A percentile compares a stretch with the other conserved stretches of the same genome.
Conservation (phyloP, 495 filamentous ascomycete species). For the Aspergillus ostianus region DNA sequence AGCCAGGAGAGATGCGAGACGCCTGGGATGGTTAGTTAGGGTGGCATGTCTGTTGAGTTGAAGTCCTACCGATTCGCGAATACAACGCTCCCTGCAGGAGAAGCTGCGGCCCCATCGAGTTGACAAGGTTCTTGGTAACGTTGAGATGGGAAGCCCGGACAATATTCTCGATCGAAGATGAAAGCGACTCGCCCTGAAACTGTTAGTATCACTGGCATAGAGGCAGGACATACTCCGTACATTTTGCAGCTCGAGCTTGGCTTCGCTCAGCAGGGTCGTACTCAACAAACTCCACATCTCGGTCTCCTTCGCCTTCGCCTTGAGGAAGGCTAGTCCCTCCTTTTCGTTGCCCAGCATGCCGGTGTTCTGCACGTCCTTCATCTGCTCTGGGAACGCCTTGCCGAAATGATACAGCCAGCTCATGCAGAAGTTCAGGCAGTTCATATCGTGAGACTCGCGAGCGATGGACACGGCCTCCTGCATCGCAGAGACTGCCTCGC, state of each 20-base stretch:
- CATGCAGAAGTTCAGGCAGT: slow-evolving; percentile 89
- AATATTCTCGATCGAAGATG: slow-evolving; percentile 73
- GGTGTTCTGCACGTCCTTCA: slow-evolving; percentile 65
- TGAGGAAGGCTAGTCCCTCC: slow-evolving; percentile 80
- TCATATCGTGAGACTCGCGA: slow-evolving; percentile 86
- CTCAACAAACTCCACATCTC: slow-evolving; percentile 87
- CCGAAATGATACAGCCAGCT: slow-evolving; percentile 98
- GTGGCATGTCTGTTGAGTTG: neutral
- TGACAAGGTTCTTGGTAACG: slow-evolving; percentile 69
- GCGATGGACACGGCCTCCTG: slow-evolving; percentile 89
- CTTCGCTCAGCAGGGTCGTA: slow-evolving; percentile 81
- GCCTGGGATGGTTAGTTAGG: slow-evolving; percentile 38
- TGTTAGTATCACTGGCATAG: slow-evolving; percentile 12
- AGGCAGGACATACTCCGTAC: too few relatives aligned
- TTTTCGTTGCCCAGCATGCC: slow-evolving; percentile 75
- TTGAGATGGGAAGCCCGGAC: slow-evolving; percentile 79
- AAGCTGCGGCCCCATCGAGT: slow-evolving; percentile 70
- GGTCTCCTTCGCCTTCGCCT: slow-evolving; percentile 81
- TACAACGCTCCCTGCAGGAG: slow-evolving; percentile 70
- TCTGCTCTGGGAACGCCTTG: slow-evolving; percentile 75
- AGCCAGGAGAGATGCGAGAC: slow-evolving; percentile 61
- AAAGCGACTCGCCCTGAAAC: slow-evolving; percentile 71
- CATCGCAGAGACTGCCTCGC: slow-evolving; percentile 90
- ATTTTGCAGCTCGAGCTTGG: slow-evolving; percentile 69
- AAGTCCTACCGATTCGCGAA: slow-evolving; percentile 66